Evolutionary conservation across 495 filamentous ascomycete species (phyloP), one percentile per base, ranked within the genome.

Genomic region (Pseudomonodictys pantanalensis): DNA sequence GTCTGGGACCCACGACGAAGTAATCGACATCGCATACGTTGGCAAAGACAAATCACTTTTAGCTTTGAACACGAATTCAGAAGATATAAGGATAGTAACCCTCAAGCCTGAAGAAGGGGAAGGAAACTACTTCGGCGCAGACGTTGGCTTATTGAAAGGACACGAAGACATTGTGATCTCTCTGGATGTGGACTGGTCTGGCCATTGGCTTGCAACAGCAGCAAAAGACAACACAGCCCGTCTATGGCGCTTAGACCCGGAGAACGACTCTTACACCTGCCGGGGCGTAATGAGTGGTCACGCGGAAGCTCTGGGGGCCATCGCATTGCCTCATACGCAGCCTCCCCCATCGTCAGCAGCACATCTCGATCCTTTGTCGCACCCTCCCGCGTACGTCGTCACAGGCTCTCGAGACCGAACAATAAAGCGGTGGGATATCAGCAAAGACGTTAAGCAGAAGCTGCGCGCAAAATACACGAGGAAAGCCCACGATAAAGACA

Each of bases 401-500:
- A 96, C 93, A 3, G 93, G 92, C 8, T 96, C 91, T 5, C 90
- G 96, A 69, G 93, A 99, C 69, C 85, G 88, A 54, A 97, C 95
- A 4, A 81, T 99, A 59, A 97, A 99, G 73, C 84, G 85, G 54
- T 95, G 93, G 85, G 86, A 91, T 52, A 82, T 89, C 18, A 44
- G 81, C 76, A 44, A 79, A 73, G 54, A 74, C 66, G 60, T 20
- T 10, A 61, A 52, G 32, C 73, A 68, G 42, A 74, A 64, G 25
- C 68, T 74, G 12, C 71, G 80, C 58, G 66, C 77, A 22, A 62
- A 75, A 15, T 95, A 90, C 64, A 96, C 92, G 4, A 82, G 92
- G 30, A 89, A 96, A 73, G 95, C 93, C 1, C 93, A 99, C 71
- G 93, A 99, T 56, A 99, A 97, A 65, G 93, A 99, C 62, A 99